Base-by-base conservation (phyloP, 345 rosid genomes). In the Conringia planisiliqua region DNA sequence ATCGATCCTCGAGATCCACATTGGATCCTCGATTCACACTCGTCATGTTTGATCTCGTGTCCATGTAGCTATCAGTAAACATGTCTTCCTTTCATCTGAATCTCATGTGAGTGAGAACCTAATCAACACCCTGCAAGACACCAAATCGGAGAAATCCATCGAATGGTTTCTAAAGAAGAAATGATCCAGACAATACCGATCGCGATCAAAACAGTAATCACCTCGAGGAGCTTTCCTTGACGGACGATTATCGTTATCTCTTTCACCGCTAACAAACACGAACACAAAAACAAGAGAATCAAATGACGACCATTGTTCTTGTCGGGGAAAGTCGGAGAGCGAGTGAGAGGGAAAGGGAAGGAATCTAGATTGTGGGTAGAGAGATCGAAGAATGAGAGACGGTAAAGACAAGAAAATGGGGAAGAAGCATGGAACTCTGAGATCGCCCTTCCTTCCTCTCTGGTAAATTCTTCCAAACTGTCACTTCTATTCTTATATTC, bases 61-160 rank as follows among this genome's bases (percentile, higher is more conserved):
- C 90, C 77, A 81, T 77, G 83, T 84, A 76, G 74, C 86, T 77
- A 75, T 79, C 83, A 79, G 86, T 78, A 72, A 73, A 86, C 85
- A 86, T 89, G 73, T 68, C 80, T 52, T 33, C 62, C 72, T 1
- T 77, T 57, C 80, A 71, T 71, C 46, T 17, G 52, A 66, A 56
- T 74, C 71, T 20, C 10, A 44, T 55, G 10, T 36, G n/a, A 60
- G 3, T 22, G 24, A 22, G 24, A 68, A 68, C 79, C 69, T 51
- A 62, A 75, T 42, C 78, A 42, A 68, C 24, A 2, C 39, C 60
- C 67, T 63, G 39, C 65, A 56, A 54, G 33, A 32, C 17, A 24
- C 4, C 0, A 33, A 68, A 75, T 68, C 27, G 11, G n/a, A 60
- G 16, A 9, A 60, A 50, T 50, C 54, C 43, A 60, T 59, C 35